These are phyloP conservation scores for Fusarium aywerte DNA, from an alignment of 2,329 filamentous ascomycete species.

Conservation along the genomic window DNA sequence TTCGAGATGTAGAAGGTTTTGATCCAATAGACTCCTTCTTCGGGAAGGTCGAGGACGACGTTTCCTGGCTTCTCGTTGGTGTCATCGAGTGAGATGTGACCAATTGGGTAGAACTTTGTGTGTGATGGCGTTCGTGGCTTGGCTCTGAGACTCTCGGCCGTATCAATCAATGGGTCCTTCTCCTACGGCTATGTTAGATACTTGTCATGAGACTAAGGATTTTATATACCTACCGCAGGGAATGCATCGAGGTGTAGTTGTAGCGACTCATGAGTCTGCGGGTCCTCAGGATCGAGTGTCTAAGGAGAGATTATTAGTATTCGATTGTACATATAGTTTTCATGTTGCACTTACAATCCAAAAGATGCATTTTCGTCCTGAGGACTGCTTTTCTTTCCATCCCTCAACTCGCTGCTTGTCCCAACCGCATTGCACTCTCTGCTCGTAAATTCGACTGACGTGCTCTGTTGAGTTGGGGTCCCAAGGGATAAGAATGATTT, in stretches of 20 bases:
- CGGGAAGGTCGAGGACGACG: conserved; percentile 35
- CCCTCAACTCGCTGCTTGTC: conserved; percentile 26
- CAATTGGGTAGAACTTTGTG: conserved; percentile 31
- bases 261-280: conserved; percentile 1
- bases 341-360: conserved; percentile 36
- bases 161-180: conserved; percentile 27
- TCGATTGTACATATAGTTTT: fast-evolving
- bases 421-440: conserved; percentile 42
- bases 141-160: conserved; percentile 26
- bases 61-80: conserved; percentile 20
- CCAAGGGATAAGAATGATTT: conserved; percentile 40
- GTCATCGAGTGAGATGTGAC: conserved; percentile 44
- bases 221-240: conserved; percentile 9
- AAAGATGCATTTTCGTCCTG: conserved; percentile 41
- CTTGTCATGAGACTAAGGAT: fast-evolving
- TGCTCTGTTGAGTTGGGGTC: conserved; percentile 37
- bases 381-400: conserved; percentile 33
- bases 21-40: conserved; percentile 45
- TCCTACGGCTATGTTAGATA: conserved; percentile 11
- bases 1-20: conserved; percentile 47
- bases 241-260: conserved; percentile 29
- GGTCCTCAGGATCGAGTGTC: conserved; percentile 21
- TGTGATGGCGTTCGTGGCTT: conserved; percentile 28
- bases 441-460: conserved; percentile 17
- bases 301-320: conserved; percentile 13